Base-by-base conservation (phyloP, 208 protist genomes). In the Leptomonas seymouri region DNA sequence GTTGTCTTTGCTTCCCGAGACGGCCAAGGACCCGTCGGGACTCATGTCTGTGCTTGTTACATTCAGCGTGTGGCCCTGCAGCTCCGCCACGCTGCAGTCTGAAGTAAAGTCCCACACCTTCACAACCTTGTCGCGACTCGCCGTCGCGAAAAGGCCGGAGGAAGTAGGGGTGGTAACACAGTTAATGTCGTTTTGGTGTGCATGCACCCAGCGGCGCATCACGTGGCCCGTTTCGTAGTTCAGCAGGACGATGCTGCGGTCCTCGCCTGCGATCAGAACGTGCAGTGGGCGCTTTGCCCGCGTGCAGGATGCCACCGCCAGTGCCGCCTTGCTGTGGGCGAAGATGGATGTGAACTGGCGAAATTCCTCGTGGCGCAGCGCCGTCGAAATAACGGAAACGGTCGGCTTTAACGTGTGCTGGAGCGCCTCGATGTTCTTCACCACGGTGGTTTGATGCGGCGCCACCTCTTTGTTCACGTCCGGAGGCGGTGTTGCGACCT, bases 1-100 rank as follows among this genome's bases (percentile, higher is more conserved):
- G 76, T 90, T 95, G 70, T 92, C 87, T 41, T 78, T 83, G 80
- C 85, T 87, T n/a, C 85, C 87, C 1, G 84, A 93, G 59, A 91
- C 80, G 25, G 81, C 69, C 21, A 85, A 68, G 9, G 21, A 66
- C 25, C 51, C 56, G 55, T 80, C 64, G 1, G 56, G 20, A 67
- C 57, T 68, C 60, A 84, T 67, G 67, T 85, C 82, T 3, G 81
- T 76, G 58, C 74, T 69, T 30, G 85, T 80, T 20, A 93, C 85
- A 58, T 82, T 90, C 50, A 89, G 59, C 28, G 77, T 82, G 76
- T 95, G 86, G 1, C 89, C 82, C 27, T 34, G 16, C 49, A 90
- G 70, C 54, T 82, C 77, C 9, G 76, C 78, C 0, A 83, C n/a
- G 18, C 76, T 41, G 41, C 75, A 63, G 30, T 85, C 75, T 14